These are phyloP conservation scores for Colletotrichum sp. DNA, from an alignment of 2,329 filamentous ascomycete genomes.

Conservation along the genomic window DNA sequence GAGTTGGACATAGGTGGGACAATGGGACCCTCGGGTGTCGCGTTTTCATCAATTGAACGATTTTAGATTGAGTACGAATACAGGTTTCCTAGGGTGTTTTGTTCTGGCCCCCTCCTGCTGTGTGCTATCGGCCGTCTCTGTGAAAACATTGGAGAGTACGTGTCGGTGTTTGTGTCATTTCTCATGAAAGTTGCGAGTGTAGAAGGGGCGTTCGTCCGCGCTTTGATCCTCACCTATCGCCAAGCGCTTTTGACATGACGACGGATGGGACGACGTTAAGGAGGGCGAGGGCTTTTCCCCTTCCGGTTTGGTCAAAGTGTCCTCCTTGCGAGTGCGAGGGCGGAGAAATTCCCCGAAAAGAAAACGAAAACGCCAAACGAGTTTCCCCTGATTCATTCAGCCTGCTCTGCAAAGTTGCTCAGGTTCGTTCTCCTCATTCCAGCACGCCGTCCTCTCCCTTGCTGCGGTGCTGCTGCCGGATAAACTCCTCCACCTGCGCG, in stretches of 20 bases:
- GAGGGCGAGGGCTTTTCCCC: background rate
- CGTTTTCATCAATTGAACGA: background rate
- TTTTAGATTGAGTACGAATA: constrained; percentile 13
- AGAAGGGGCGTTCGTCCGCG: background rate
- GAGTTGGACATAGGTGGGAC: constrained; percentile 2
- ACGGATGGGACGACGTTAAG: background rate
- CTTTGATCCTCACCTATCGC: background rate
- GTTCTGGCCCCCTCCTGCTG: background rate
- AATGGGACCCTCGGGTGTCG: background rate
- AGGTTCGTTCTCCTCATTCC: constrained; percentile 2
- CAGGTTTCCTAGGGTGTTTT: background rate
- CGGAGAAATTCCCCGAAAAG: background rate
- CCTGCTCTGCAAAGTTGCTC: background rate
- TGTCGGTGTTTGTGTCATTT: background rate
- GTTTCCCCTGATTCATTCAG: background rate
- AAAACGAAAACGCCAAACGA: background rate
- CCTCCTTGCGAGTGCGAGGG: background rate
- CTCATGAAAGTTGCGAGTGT: background rate
- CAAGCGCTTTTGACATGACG: background rate
- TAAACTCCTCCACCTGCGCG: constrained; percentile 55
- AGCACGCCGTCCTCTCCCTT: constrained; percentile 35
- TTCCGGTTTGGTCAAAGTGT: background rate
- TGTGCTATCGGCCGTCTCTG: background rate
- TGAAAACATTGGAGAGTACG: too few relatives aligned
- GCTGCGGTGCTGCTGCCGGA: constrained; percentile 58